Base-by-base conservation (phyloP, 148 eudicot species). In the Vaccinium vitisidaea region DNA sequence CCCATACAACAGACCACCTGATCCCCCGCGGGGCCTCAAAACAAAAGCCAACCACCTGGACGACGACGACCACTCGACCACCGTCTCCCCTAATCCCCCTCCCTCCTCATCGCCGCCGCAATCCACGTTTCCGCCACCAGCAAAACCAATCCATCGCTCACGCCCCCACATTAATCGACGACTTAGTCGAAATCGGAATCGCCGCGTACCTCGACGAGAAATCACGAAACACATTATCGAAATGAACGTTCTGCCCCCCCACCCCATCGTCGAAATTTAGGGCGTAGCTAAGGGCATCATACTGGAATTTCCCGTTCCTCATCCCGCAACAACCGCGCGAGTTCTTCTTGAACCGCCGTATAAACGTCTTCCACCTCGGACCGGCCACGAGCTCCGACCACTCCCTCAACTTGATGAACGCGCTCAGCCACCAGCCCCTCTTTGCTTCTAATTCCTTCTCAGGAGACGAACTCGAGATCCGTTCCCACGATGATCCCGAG, bases 381-480 rank as follows among this genome's bases (percentile, higher is more conserved):
- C 97, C 95, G 39, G 94, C 97, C 4, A 91, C 88, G 61, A 93
- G 81, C 91, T 95, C 97, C 55, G 98, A 95, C 98, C 97, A 95
- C 85, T 92, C 94, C 6, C 98, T 90, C 6, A 90, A 56, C 90
- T 92, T 94, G 86, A 77, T 90, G 30, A 93, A 85, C 15, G 93
- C 93, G 85, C 32, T 76, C 13, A 93, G 71, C 0, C 95, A 77
- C 96, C 94, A 91, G 63, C 84, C 79, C 83, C 79, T 50, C 63
- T 27, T 58, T 70, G 84, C 75, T 14, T 32, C 14, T 49, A 80
- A 83, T 2, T 86, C 83, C n/a, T 69, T 77, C 36, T 82, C 84
- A 12, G 83, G 80, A 19, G 84, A 50, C 7, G 80, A 16, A 25
- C n/a, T 48, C 11, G 84, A 7, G 14, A 90, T 83, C 32, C 88